Evolutionary conservation across 2,329 filamentous ascomycete genomes (phyloP).

Genomic region (Epichloe amarillans): DNA sequence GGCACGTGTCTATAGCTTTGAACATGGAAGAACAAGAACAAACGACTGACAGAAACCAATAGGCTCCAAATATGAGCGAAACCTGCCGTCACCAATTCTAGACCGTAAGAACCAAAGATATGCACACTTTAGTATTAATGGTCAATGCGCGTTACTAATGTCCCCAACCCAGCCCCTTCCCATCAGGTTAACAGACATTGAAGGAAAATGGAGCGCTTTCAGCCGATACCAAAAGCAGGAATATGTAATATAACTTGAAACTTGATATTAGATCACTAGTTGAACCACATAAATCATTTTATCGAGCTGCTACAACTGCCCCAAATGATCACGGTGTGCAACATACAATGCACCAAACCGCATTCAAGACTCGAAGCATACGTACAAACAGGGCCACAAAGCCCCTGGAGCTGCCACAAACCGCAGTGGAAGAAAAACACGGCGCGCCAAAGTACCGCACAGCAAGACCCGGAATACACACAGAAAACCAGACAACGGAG

Average conservation of each 20-base stretch:
- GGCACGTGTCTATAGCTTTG: slow-evolving; percentile 39
- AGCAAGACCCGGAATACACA: neutral
- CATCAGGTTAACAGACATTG: slow-evolving; percentile 4
- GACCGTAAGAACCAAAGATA: slow-evolving; percentile 50
- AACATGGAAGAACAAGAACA: neutral
- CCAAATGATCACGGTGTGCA: neutral
- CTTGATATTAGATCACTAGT: neutral
- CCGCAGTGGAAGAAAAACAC: no score
- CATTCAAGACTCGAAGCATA: no score
- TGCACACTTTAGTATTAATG: neutral
- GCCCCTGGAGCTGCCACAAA: no score
- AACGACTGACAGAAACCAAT: slow-evolving; percentile 8
- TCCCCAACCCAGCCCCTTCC: slow-evolving; percentile 14
- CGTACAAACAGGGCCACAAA: no score
- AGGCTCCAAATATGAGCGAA: slow-evolving; percentile 96
- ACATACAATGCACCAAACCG: no score
- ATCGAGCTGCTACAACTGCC: neutral
- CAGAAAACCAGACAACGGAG: neutral
- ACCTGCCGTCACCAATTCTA: slow-evolving; percentile 66
- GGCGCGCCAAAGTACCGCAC: neutral
- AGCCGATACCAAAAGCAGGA: neutral
- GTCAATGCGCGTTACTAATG: neutral
- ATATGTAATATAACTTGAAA: neutral
- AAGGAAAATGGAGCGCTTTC: neutral
- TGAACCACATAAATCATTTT: neutral